phyloP scores from a whole-genome alignment of 1,139 yeast genomes.

The Candida buenavistaensis region DNA sequence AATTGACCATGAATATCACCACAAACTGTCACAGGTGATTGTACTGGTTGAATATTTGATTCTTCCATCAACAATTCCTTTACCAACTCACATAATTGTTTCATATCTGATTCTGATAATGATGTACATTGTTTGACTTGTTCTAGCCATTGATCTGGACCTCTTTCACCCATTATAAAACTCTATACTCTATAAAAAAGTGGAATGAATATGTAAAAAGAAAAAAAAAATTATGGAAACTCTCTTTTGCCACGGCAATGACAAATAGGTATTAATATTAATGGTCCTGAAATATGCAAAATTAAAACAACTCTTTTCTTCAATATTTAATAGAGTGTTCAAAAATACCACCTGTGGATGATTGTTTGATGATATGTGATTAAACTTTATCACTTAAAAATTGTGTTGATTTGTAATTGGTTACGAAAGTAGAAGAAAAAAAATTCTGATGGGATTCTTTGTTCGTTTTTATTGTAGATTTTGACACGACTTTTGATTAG shows the following conservation, averaged over 20 bases:
- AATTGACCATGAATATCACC: constrained; percentile 99
- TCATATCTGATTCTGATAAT: constrained; percentile 91
- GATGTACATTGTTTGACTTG: constrained; percentile 89
- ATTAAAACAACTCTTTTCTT: background rate
- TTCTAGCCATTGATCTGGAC: constrained; percentile 96
- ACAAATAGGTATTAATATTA: background rate
- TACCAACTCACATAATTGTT: constrained; percentile 90
- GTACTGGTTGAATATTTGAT: constrained; percentile 93
- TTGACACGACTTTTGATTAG: too few species aligned
- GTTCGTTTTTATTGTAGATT: too few species aligned
- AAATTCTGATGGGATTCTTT: too few species aligned
- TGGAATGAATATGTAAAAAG: background rate
- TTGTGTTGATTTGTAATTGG: too few species aligned
- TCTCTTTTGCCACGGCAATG: constrained; percentile 2
- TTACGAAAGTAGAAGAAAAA: too few species aligned
- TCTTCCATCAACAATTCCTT: constrained; percentile 77
- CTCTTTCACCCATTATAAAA: constrained; percentile 65
- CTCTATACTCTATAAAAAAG: background rate
- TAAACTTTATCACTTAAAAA: too few species aligned
- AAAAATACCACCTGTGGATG: too few species aligned
- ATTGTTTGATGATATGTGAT: too few species aligned
- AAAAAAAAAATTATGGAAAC: background rate
- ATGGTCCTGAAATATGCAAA: too few species aligned
- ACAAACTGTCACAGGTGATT: constrained; percentile 96
- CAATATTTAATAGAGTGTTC: background rate